Evolutionary conservation across 805 yeast species (phyloP), one percentile per base, ranked within the genome.

Genomic region (Zygoascus tannicola): DNA sequence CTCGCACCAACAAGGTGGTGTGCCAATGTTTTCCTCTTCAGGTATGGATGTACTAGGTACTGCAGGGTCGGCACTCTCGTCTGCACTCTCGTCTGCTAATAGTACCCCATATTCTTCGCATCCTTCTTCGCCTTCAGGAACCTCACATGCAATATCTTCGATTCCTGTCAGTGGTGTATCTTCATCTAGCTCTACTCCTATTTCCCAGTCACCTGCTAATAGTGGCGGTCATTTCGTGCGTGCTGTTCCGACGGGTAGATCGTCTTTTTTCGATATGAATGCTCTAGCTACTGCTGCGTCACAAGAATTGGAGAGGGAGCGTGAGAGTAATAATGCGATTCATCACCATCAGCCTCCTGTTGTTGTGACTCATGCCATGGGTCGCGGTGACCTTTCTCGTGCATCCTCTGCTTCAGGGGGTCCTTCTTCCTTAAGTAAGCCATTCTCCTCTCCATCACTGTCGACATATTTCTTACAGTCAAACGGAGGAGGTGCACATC

Each of bases 211-310:
- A 5, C 16, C 48, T 22, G 16, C 35, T 10, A 38, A 33, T 32
- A 15, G 45, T 3, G 43, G 45, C 2, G 48, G 48, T 32, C 34
- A 43, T 35, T 54, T 54, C 43, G 48, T 46, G 30, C 50, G 52
- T n/a, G 56, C 51, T 32, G 57, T 58, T 22, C 40, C 40, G n/a
- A 32, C 30, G 7, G 7, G 10, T 7, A 5, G 40, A n/a, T 47
- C 54, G 20, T 41, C 52, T 20, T 45, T 45, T 22, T 60, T 58
- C 42, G 71, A 67, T 44, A 66, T 67, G 58, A 64, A 67, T 48
- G 58, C 66, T 23, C 55, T 68, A 40, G 72, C 73, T 5, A 60
- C 68, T 2, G 73, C 72, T 1, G 72, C 72, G 1, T 59, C 71
- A 4, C 70, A 68, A 46, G 65, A 66, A 44, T 62, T 68, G n/a